phyloP scores from a whole-genome alignment of 2,329 filamentous ascomycete species.

The Dactylellina leptospora region DNA sequence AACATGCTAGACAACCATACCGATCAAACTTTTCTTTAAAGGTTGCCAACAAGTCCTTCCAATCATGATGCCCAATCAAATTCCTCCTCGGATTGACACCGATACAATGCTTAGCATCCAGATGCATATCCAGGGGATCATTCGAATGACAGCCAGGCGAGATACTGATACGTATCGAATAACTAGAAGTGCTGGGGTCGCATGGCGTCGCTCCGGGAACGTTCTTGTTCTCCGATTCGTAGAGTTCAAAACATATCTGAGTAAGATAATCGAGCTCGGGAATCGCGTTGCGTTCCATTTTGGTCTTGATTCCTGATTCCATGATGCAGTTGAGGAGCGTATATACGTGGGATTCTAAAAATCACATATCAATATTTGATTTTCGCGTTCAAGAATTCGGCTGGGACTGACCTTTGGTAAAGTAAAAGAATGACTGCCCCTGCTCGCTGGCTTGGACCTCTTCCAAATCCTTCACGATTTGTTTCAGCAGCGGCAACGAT shows the following conservation, averaged over 20 bases:
- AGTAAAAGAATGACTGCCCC: constrained; percentile 97
- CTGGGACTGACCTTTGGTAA: constrained; percentile 73
- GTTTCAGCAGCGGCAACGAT: constrained; percentile 89
- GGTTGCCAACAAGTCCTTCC: constrained; percentile 97
- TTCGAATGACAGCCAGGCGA: constrained; percentile 96
- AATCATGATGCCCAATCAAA: constrained; percentile 88
- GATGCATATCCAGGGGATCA: constrained; percentile 92
- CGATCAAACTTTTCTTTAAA: constrained; percentile 93
- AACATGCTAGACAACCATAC: constrained; percentile 65
- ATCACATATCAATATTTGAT: background rate
- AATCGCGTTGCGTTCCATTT: constrained; percentile 93
- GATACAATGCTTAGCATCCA: constrained; percentile 96
- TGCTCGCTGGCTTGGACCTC: constrained; percentile 95
- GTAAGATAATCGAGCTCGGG: constrained; percentile 97
- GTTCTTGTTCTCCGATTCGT: constrained; percentile 83
- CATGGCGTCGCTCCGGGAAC: constrained; percentile 60
- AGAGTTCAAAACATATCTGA: constrained; percentile 97
- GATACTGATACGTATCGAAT: constrained; percentile 95
- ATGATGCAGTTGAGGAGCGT: constrained; percentile 97
- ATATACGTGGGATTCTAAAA: constrained; percentile 88
- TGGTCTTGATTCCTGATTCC: constrained; percentile 94
- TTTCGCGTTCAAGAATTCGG: background rate
- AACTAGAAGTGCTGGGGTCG: constrained; percentile 80
- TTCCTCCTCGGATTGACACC: constrained; percentile 90
- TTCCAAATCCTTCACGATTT: constrained; percentile 96